Percentiles rank a stretch among this genome's conserved stretches.
phyloP scores from a whole-genome alignment of 441 rosid genomes.

The Erysimum cheiri region DNA sequence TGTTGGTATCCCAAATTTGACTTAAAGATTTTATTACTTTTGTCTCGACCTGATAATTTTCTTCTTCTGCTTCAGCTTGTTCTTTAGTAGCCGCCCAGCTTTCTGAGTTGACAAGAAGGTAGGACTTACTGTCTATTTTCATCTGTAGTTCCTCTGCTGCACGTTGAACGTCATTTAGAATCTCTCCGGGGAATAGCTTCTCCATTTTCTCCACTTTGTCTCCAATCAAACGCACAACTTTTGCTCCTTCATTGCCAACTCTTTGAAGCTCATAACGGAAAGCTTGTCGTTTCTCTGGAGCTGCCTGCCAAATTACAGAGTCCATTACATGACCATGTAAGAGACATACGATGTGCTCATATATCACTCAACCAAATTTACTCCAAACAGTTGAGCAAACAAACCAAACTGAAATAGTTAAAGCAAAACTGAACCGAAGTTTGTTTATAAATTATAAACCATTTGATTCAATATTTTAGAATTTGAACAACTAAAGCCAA shows the following conservation, averaged over 20 bases:
- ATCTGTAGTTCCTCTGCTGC: constrained; percentile 83
- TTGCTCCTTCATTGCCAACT: constrained; percentile 83
- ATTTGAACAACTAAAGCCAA: not conserved
- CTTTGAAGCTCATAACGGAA: constrained; percentile 71
- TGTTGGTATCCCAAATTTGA: constrained; percentile 51
- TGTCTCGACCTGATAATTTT: constrained; percentile 49
- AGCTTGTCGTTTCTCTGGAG: constrained; percentile 72
- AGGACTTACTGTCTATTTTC: constrained; percentile 73
- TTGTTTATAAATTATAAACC: not conserved
- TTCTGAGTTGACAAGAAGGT: constrained; percentile 74
- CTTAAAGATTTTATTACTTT: constrained; percentile 60
- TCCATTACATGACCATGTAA: not conserved
- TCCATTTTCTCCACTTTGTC: constrained; percentile 82
- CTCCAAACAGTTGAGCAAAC: not conserved
- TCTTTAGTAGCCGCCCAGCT: constrained; percentile 64
- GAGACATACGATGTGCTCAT: constrained; percentile 40
- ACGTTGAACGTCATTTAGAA: constrained; percentile 62
- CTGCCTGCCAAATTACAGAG: constrained; percentile 55
- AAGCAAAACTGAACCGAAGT: not conserved
- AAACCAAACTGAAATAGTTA: not conserved
- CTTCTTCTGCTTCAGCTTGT: constrained; percentile 51
- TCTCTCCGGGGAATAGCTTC: constrained; percentile 52
- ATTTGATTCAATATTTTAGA: not conserved
- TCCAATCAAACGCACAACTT: constrained; percentile 68
- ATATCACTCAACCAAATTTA: not conserved